Conservation (phyloP, 2,329 filamentous ascomycete genomes). For the Lojkania enalia region DNA sequence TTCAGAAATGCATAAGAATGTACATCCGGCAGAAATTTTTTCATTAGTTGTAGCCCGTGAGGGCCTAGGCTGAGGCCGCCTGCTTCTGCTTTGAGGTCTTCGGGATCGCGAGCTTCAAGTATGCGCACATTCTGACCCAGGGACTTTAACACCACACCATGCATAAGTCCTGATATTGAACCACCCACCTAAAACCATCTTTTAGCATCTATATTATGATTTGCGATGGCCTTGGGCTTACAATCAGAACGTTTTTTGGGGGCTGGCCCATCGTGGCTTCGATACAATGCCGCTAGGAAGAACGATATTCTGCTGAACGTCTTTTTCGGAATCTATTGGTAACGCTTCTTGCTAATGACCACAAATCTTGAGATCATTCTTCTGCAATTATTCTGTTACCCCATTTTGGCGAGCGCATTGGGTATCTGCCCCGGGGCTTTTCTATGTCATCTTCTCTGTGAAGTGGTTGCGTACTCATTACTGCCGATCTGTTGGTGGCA, state of each 20-base stretch:
- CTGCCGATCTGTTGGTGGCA: too few species aligned
- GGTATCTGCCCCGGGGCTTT: too few species aligned
- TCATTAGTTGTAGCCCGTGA: slow-evolving; percentile 17
- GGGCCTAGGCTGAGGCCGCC: slow-evolving; percentile 22
- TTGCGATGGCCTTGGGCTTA: background rate
- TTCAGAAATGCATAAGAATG: slow-evolving; percentile 13
- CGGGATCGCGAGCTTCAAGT: slow-evolving; percentile 15
- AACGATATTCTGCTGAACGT: too few species aligned
- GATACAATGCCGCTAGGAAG: too few species aligned
- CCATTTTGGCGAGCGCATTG: too few species aligned
- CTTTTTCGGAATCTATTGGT: too few species aligned
- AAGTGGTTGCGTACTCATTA: too few species aligned
- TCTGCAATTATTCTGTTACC: too few species aligned
- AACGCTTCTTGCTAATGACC: too few species aligned
- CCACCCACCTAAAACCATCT: slow-evolving; percentile 17
- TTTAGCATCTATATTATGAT: background rate
- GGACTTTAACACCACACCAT: slow-evolving; percentile 22
- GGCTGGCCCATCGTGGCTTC: background rate
- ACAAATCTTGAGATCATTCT: too few species aligned
- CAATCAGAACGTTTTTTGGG: background rate
- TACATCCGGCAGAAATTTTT: slow-evolving; percentile 11
- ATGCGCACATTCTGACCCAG: slow-evolving; percentile 19
- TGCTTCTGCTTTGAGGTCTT: slow-evolving; percentile 17
- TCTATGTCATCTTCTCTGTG: too few species aligned
- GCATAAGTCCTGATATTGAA: slow-evolving; percentile 25